Evolutionary conservation across 148 eudicot species (phyloP), one percentile per base, ranked within the genome.

Genomic region (Chenopodium berlandieri): DNA sequence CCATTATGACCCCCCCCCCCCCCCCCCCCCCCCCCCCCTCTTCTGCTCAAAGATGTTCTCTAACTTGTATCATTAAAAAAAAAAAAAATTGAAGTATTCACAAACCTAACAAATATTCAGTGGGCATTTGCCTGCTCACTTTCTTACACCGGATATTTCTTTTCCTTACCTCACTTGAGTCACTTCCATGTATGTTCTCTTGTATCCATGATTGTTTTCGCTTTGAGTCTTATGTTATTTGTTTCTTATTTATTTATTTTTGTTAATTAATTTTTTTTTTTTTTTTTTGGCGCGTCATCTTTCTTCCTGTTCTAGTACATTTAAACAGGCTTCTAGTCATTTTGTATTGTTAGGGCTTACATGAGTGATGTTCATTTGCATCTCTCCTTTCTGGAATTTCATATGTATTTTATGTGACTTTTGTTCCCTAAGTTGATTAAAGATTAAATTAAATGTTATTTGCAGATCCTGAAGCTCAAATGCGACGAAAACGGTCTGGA

Each of bases 401-500:
- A 74, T n/a, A 74, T 47, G 62, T 63, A 25, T 74, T 44, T 25
- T 16, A 8, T 74, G 16, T 9, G 25, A 23, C 37, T 23, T 74
- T 50, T 48, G 70, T 32, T 48, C 54, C 50, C 67, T 13, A 44
- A 67, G 37, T 9, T 30, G 27, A 23, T 44, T 46, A n/a, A 4
- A 30, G 77, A 50, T 6, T 12, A 23, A 71, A 22, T 62, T 22
- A 20, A 48, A 22, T 82, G n/a, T 79, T 77, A 20, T 75, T 3
- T 81, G 82, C 90, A 95, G 99, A 89, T 88, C 86, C 92, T 71
- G 88, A 82, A 23, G 86, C 91, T 16, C 89, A 78, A 58, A 54
- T 84, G 74, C 86, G 84, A 40, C 91, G 94, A 22, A 95, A 94
- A 79, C 63, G 81, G 71, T 85, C 90, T 56, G 94, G 97, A 83